These are phyloP conservation scores for Cryphonectria japonica DNA, from an alignment of 2,329 filamentous ascomycete species.

Conservation along the genomic window DNA sequence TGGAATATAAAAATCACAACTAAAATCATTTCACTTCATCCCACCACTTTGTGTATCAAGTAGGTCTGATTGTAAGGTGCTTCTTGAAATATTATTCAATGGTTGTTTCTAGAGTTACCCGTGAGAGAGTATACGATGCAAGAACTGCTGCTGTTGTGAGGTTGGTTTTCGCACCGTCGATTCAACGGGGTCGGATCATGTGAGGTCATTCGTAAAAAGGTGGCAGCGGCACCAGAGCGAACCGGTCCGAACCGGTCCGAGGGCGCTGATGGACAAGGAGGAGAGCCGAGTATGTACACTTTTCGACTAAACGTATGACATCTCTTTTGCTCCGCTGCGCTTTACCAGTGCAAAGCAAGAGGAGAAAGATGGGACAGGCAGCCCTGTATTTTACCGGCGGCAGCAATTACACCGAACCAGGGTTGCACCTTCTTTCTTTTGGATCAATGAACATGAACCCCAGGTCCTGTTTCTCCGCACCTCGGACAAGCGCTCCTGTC, in stretches of 20 bases:
- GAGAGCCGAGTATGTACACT: neutral
- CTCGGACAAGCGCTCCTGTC: slow-evolving; percentile 20
- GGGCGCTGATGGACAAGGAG: neutral
- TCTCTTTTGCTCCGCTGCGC: no score
- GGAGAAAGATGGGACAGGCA: neutral
- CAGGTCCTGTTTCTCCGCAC: slow-evolving; percentile 20
- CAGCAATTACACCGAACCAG: slow-evolving; percentile 21
- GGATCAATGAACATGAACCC: slow-evolving; percentile 13
- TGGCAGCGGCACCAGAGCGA: neutral
- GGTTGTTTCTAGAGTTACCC: no score
- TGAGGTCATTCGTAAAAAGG: neutral
- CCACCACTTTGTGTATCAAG: neutral
- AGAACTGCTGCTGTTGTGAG: neutral
- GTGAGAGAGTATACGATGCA: no score
- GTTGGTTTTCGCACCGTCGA: neutral
- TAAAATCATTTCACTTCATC: neutral
- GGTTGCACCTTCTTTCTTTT: slow-evolving; percentile 1
- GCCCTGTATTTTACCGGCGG: slow-evolving; percentile 14
- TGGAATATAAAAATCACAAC: neutral
- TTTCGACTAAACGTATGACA: neutral
- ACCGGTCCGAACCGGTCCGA: slow-evolving; percentile 1
- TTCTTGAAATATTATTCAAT: neutral
- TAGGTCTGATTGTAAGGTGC: neutral
- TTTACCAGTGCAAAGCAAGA: neutral
- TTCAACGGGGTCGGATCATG: neutral